Evolutionary conservation across 495 filamentous ascomycete species (phyloP), one percentile per base, ranked within the genome.

Genomic region (Tuber borchii): DNA sequence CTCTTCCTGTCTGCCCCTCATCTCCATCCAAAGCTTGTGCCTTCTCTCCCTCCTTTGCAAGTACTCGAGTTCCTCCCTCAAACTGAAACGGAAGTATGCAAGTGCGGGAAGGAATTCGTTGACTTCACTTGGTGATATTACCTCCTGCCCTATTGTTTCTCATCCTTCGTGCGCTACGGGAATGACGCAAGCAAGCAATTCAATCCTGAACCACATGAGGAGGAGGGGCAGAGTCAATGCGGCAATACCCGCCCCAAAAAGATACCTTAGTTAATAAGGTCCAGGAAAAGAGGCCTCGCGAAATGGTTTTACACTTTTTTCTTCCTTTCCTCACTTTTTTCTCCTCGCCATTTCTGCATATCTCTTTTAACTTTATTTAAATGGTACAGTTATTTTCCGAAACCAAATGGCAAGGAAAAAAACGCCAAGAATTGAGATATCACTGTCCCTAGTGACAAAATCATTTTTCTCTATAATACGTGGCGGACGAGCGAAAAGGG

Each of bases 71-170:
- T 16, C 56, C 56, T 31, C 56, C 56, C 56, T 65, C 56, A 31
- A 12, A 65, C 56, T 65, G 56, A 65, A 65, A 65, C 56, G 12
- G 56, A 65, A 65, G n/a, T n/a, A 65, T 65, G 56, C 56, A 65
- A 31, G 56, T 65, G 56, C 56, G 56, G 56, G 56, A 65, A 31
- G 51, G 56, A 65, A 65, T 65, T 65, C 31, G 56, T 65, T 65
- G 56, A 65, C 56, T 65, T 65, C 56, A 65, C 56, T 65, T 17
- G 56, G 56, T 31, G 56, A 65, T 65, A 65, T 65, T 65, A 31
- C 56, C 10, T 65, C 56, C 56, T 65, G 31, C 56, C 56, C 56
- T 31, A 65, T 65, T 65, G 56, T 31, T 31, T 31, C 56, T 31
- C 56, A 22, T 65, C 12, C 56, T 61, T 31, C n/a, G n/a, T 65